Evolutionary conservation across 2,329 filamentous ascomycete genomes (phyloP), one percentile per base, ranked within the genome.

Genomic region (Xylariaceae sp.): DNA sequence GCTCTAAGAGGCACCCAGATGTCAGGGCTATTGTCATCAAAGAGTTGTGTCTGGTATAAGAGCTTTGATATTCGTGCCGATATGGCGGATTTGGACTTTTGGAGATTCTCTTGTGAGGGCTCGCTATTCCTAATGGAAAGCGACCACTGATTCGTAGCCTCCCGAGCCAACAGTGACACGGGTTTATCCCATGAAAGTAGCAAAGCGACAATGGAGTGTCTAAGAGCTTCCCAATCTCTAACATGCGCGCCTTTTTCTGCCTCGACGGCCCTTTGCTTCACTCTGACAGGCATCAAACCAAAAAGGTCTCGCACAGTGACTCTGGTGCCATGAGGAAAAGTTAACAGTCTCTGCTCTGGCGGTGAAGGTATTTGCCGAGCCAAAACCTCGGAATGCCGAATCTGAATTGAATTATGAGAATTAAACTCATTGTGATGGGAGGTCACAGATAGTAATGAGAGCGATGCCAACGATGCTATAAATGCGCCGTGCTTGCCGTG

Each of bases 221-320:
- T 76, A 14, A 95, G 66, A 1, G 65, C 65, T 22, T 82, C 76
- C 81, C 87, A 92, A 42, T 86, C 76, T 52, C 76, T 85, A 17
- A 76, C 65, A 38, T 83, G 70, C 20, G 71, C 60, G 10, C 73
- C 54, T 54, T 72, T 74, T 57, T 80, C 70, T 32, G 73, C 63
- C 52, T 71, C 67, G 3, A 81, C 55, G 0, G 79, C 79, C 51
- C 90, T 79, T 56, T 90, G 86, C 62, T 93, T 95, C 21, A 94
- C 84, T 12, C 92, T 82, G 11, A 96, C 92, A 0, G 92, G 90
- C 80, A 96, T 88, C 47, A 83, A 86, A 0, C 91, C 90, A 66
- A 96, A 97, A 1, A 96, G 71, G 62, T 95, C 84, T 45, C 83
- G 80, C 5, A 95, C 85, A 0, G 76, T 76, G 2, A 92, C 82